These are phyloP conservation scores for Trypanosoma boissoni DNA, from an alignment of 208 protist genomes.

Conservation along the genomic window DNA sequence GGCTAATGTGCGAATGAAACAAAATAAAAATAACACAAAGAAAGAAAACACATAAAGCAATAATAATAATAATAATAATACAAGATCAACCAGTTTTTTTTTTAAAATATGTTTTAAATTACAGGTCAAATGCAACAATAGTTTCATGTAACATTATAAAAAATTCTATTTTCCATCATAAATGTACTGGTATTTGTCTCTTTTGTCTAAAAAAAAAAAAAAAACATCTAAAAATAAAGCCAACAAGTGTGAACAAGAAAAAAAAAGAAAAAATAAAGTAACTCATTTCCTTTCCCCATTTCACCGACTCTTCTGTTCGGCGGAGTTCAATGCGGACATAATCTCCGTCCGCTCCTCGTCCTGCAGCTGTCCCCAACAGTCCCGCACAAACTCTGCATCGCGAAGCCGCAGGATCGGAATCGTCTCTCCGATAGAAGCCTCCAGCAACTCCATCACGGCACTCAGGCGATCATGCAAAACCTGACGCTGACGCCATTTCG, in stretches of 20 bases:
- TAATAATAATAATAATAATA: constrained; percentile 1
- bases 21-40: constrained; percentile 1
- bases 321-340: constrained; percentile 58
- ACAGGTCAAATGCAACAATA: not conserved
- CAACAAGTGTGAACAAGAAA: too few species aligned
- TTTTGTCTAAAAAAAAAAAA: not conserved
- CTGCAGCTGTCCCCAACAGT: constrained; percentile 79
- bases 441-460: constrained; percentile 86
- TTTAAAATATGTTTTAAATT: not conserved
- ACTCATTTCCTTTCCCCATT: too few species aligned
- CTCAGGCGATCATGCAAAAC: constrained; percentile 71
- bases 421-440: constrained; percentile 84
- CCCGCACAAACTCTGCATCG: constrained; percentile 77
- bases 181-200: not conserved
- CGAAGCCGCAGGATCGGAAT: constrained; percentile 76
- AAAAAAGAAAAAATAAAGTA: too few species aligned
- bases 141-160: not conserved
- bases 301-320: constrained; percentile 24
- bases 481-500: constrained; percentile 86
- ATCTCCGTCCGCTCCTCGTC: constrained; percentile 84
- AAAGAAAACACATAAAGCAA: not conserved
- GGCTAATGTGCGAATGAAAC: not conserved
- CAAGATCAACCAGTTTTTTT: not conserved
- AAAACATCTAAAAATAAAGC: constrained; percentile 18
- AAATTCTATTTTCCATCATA: not conserved